A percentile compares a stretch with the other conserved stretches of the same genome.
Conservation (phyloP, 2,329 filamentous ascomycete genomes). For the Ploettnerulaceae sp. region DNA sequence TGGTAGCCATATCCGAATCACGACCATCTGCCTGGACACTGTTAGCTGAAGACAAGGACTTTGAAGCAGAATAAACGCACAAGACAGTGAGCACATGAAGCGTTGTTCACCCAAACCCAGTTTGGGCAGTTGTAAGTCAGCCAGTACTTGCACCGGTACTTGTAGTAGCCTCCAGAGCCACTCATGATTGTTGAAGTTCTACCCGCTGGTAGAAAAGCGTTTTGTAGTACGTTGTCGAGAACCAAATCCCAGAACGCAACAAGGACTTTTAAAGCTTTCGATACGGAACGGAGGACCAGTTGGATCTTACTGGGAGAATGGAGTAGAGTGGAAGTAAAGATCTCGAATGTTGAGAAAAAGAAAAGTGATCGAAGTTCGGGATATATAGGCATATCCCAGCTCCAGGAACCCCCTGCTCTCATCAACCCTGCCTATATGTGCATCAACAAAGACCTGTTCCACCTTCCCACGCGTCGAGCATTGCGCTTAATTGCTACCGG, state of each 20-base stretch:
- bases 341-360: conserved; percentile 27
- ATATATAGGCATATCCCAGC: conserved; percentile 24
- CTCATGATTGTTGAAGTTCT: conserved; percentile 31
- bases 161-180: conserved; percentile 38
- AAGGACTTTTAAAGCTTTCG: conserved; percentile 2
- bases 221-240: conserved; percentile 21
- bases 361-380: conserved; percentile 27
- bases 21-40: conserved; percentile 44
- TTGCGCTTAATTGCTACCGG: no score
- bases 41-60: conserved; percentile 6
- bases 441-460: conserved; percentile 5
- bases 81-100: conserved; percentile 45
- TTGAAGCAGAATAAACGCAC: conserved; percentile 36
- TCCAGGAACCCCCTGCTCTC: conserved; percentile 6
- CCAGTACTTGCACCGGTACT: conserved; percentile 53
- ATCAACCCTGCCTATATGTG: background rate
- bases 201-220: conserved; percentile 32
- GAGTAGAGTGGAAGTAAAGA: conserved; percentile 11
- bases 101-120: conserved; percentile 51
- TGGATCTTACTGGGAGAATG: conserved; percentile 9
- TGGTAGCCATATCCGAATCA: conserved; percentile 38
- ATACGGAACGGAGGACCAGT: background rate
- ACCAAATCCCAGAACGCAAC: conserved; percentile 17
- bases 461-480: conserved; percentile 1
- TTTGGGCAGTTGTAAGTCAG: conserved; percentile 47